Percentiles rank a stretch among this genome's conserved stretches.
Conservation (phyloP, 2,329 filamentous ascomycete species). For the Allantophomopsis cytisporea region DNA sequence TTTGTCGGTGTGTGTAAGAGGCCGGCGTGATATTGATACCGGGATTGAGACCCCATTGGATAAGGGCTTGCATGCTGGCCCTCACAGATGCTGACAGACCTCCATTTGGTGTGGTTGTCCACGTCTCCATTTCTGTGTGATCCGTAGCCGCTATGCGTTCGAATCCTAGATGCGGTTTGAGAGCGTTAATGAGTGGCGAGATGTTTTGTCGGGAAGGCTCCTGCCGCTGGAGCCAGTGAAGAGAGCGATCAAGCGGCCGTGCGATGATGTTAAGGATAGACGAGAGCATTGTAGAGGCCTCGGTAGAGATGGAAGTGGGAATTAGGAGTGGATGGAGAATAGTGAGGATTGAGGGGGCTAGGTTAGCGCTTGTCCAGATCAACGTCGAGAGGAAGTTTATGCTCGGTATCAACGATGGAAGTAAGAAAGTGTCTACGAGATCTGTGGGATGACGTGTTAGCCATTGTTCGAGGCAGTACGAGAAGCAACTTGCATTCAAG, state of each 20-base stretch:
- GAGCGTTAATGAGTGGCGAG: constrained; percentile 51
- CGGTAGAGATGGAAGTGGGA: constrained; percentile 55
- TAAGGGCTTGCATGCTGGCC: constrained; percentile 45
- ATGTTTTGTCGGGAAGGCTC: constrained; percentile 57
- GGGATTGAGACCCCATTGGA: constrained; percentile 52
- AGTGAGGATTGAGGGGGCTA: constrained; percentile 56
- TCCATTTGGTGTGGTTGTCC: constrained; percentile 40
- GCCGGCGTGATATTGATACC: constrained; percentile 41
- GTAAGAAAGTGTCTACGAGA: constrained; percentile 64
- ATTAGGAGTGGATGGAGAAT: constrained; percentile 62
- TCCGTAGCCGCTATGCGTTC: constrained; percentile 49
- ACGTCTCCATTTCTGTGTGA: constrained; percentile 54
- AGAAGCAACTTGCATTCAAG: constrained; percentile 49
- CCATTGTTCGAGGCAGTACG: constrained; percentile 7
- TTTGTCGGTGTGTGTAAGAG: constrained; percentile 59
- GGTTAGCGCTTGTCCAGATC: constrained; percentile 51
- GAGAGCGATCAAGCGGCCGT: constrained; percentile 50
- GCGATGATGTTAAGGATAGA: constrained; percentile 61
- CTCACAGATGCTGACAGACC: constrained; percentile 45
- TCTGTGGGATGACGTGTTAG: constrained; percentile 28
- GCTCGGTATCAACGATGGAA: constrained; percentile 66
- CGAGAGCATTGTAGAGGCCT: constrained; percentile 55
- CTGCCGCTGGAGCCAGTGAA: constrained; percentile 52
- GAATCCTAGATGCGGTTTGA: constrained; percentile 42
- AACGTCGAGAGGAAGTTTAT: constrained; percentile 59